These are phyloP conservation scores for Fusarium verticillioides DNA, from an alignment of 2,329 filamentous ascomycete genomes.

Conservation along the genomic window DNA sequence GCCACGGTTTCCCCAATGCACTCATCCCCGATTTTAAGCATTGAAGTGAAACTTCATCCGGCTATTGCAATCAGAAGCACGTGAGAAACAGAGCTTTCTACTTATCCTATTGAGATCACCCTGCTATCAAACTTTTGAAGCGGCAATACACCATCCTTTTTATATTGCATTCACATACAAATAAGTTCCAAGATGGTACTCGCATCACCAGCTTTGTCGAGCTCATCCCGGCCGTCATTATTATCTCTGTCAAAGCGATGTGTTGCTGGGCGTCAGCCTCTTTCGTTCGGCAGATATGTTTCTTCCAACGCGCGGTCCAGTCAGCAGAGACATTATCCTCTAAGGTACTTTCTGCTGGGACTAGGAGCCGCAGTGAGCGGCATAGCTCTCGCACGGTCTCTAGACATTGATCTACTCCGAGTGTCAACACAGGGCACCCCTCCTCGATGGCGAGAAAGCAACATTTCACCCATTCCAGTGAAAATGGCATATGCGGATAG, in stretches of 20 bases:
- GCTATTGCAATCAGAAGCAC: background rate
- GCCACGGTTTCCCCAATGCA: background rate
- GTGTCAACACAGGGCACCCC: background rate
- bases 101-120: too few species aligned
- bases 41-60: background rate
- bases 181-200: background rate
- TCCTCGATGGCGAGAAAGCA: background rate
- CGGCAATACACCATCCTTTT: too few species aligned
- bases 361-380: background rate
- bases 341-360: background rate
- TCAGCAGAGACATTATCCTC: background rate
- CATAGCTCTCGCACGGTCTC: background rate
- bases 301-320: background rate
- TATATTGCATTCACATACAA: too few species aligned
- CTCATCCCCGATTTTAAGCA: background rate
- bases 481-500: background rate
- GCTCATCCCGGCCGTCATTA: too few species aligned
- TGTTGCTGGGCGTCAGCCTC: accelerated
- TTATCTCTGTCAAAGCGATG: background rate
- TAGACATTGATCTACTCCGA: background rate
- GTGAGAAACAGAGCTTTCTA: background rate
- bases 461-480: background rate
- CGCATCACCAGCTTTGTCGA: background rate
- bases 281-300: background rate
- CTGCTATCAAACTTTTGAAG: background rate